These are phyloP conservation scores for Aureobasidium sp. DNA, from an alignment of 2,329 filamentous ascomycete species.

Conservation along the genomic window DNA sequence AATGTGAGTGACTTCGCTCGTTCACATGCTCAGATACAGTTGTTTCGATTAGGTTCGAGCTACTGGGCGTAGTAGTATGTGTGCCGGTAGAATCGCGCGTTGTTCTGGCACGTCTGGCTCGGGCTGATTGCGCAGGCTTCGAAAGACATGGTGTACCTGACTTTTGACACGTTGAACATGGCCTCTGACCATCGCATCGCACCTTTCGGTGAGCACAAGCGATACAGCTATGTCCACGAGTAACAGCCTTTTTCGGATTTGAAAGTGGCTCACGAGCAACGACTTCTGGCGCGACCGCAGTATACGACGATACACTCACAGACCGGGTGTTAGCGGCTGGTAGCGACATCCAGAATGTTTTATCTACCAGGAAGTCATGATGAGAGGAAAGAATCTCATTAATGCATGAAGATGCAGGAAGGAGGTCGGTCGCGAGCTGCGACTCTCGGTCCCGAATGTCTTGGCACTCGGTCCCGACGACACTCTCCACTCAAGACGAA, in stretches of 20 bases:
- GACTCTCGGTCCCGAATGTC: not conserved
- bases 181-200: conserved; percentile 32
- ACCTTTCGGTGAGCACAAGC: conserved; percentile 33
- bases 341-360: not conserved
- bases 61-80: not conserved
- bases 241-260: not conserved
- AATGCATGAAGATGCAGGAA: not conserved
- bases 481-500: no score
- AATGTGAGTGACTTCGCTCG: conserved; percentile 34
- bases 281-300: not conserved
- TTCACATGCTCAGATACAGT: not conserved
- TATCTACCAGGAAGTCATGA: not conserved
- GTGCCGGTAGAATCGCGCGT: not conserved
- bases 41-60: not conserved
- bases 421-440: not conserved
- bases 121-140: conserved; percentile 32
- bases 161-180: conserved; percentile 32
- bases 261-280: not conserved
- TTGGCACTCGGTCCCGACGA: not conserved
- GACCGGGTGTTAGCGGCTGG: not conserved
- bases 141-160: conserved; percentile 35
- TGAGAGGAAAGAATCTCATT: not conserved
- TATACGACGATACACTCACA: not conserved
- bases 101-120: conserved; percentile 33
- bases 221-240: conserved; percentile 22